Evolutionary conservation across 805 yeast species (phyloP).

Genomic region (Saccharomycopsis schoenii): DNA sequence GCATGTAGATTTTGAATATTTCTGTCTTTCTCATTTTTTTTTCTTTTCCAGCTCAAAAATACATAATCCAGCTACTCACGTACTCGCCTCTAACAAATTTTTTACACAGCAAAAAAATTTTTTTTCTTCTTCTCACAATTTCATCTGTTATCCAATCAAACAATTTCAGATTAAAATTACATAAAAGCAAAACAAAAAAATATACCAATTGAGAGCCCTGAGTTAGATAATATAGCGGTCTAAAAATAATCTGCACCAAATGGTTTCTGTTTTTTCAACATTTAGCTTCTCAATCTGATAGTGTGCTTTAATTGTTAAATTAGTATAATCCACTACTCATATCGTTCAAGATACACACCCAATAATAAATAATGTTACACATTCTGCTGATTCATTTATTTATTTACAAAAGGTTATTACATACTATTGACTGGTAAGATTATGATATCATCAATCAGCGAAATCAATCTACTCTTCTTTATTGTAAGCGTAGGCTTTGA

Average conservation of each 20-base stretch:
- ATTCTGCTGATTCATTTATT: not conserved
- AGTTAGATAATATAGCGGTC: too few species aligned
- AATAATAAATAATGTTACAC: not conserved
- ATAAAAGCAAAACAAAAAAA: not conserved
- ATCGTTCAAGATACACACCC: too few species aligned
- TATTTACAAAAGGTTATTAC: too few species aligned
- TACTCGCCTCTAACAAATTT: not conserved
- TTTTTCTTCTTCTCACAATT: not conserved
- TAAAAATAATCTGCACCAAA: too few species aligned
- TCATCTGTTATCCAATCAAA: not conserved
- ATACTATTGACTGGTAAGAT: too few species aligned
- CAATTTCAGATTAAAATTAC: constrained; percentile 2
- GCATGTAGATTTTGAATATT: not conserved
- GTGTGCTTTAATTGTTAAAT: too few species aligned
- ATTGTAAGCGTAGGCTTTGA: not conserved
- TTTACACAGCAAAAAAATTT: not conserved
- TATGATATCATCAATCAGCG: too few species aligned
- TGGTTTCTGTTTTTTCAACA: too few species aligned
- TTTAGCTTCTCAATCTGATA: not conserved
- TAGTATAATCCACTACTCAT: too few species aligned
- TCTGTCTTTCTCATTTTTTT: not conserved
- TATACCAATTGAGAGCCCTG: not conserved
- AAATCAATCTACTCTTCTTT: not conserved
- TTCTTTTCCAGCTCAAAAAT: not conserved
- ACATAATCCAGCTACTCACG: not conserved